Evolutionary conservation across 345 rosid genomes (phyloP), one percentile per base, ranked within the genome.

Genomic region (Anastatica hierochuntica): DNA sequence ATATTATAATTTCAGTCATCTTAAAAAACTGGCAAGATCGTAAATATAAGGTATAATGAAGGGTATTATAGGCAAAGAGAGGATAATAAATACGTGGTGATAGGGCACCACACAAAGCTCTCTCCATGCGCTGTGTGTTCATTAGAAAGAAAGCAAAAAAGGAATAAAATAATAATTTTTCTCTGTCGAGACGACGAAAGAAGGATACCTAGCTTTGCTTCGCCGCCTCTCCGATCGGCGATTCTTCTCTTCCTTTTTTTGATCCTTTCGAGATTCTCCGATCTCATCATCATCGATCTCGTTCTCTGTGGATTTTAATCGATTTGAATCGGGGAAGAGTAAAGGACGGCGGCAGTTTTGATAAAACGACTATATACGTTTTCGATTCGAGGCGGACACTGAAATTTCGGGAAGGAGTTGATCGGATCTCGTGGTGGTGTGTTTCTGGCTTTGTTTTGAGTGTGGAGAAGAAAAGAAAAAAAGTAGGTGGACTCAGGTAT

Each of bases 31-130:
- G 48, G 48, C 48, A 20, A 43, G 14, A 43, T 10, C 29, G 48
- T 1, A 20, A 20, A 10, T 19, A 4, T 12, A 4, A 11, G 40
- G 53, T 10, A 14, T 2, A 36, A 5, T 0, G 5, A 19, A 64
- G 81, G 81, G 72, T 5, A 39, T 2, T 56, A 15, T 56, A 8
- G 72, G 57, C 1, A 66, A 27, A 15, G 14, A n/a, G 6, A 3
- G 15, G 8, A 55, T 36, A 7, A 53, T 72, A 76, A 71, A 74
- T 68, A 44, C 41, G 46, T 35, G 68, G 71, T 58, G 70, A 63
- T 67, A 49, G 69, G 74, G 77, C 37, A 56, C 48, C 67, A 43
- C n/a, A n/a, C n/a, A n/a, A n/a, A n/a, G n/a, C n/a, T n/a, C n/a
- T n/a, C n/a, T 21, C 24, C 5, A 62, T 40, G 62, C 15, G 35